phyloP scores from a whole-genome alignment of 2,329 filamentous ascomycete genomes.

The Hypoxylon sp. region DNA sequence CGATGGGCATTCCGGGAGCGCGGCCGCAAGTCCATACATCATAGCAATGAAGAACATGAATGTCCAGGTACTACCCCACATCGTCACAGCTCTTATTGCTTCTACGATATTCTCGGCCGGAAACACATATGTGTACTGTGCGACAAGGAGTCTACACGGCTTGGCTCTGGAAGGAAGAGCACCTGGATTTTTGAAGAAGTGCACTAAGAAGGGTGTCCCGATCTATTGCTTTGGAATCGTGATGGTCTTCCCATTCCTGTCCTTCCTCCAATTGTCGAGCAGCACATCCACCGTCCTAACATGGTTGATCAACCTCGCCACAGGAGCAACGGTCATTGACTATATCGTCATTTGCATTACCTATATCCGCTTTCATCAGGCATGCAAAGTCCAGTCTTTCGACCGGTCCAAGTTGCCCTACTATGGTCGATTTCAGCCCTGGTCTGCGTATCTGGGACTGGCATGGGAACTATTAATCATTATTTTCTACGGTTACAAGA shows the following conservation, averaged over 20 bases:
- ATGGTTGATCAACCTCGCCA: slow-evolving; percentile 26
- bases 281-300: slow-evolving; percentile 22
- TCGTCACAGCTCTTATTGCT: slow-evolving; percentile 67
- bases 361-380: slow-evolving; percentile 19
- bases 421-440: slow-evolving; percentile 25
- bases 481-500: slow-evolving; percentile 1
- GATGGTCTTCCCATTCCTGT: slow-evolving; percentile 58
- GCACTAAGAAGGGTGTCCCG: slow-evolving; percentile 64
- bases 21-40: slow-evolving; percentile 61
- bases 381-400: slow-evolving; percentile 39
- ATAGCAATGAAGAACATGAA: slow-evolving; percentile 62
- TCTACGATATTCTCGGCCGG: slow-evolving; percentile 65
- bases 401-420: slow-evolving; percentile 38
- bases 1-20: slow-evolving; percentile 58
- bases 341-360: slow-evolving; percentile 22
- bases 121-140: slow-evolving; percentile 65
- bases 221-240: slow-evolving; percentile 66
- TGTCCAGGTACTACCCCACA: slow-evolving; percentile 61
- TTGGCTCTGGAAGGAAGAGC: slow-evolving; percentile 63
- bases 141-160: slow-evolving; percentile 64
- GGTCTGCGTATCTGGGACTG: slow-evolving; percentile 1
- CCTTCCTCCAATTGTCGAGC: slow-evolving; percentile 21
- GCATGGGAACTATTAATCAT: background rate
- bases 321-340: slow-evolving; percentile 23
- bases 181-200: slow-evolving; percentile 57